Base-by-base conservation (phyloP, 75 land plant species). In the Sequoia sempervirens region DNA sequence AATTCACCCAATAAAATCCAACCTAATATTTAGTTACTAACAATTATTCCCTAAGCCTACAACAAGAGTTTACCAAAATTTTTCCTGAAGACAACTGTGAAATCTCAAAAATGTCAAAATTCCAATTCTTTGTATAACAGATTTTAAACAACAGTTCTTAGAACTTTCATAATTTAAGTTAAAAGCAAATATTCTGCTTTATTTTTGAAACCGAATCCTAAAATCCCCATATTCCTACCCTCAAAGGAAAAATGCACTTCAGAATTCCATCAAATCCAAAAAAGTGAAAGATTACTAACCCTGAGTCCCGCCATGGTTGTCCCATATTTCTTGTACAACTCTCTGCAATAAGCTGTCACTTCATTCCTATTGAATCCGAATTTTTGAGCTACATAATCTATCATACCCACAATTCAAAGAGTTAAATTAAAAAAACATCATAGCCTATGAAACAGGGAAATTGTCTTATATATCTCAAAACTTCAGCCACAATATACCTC, bases 291-390 rank as follows among this genome's bases (percentile, higher is more conserved):
- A 56, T 66, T 41, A 2, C 80, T 68, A 88, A 94, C 96, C 91
- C 94, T 90, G 13, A 96, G 92, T 36, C 98, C 98, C 82, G 98
- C 98, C 96, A 96, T 91, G 50, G 96, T 91, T 47, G 98, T 94
- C 45, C 98, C 98, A 87, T 96, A 90, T 28, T 86, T 84, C 81
- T 85, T 91, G 88, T 96, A 96, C 47, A 94, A 83, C 40, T 84
- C 79, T 47, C 84, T 81, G 64, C 90, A 85, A 84, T 92, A 15
- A 2, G 85, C 89, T 40, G 87, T 50, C 52, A 89, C 90, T 83
- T 84, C 87, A 28, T 54, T 80, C 74, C 82, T 58, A 13, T 93
- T 91, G 45, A 94, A 85, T 11, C 96, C 94, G 78, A 94, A 93
- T 82, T 90, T 94, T 84, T 96, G 95, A 82, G 85, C 84, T 92